Evolutionary conservation across 176 grass and related monocot genomes (phyloP).

Genomic region (Carex myosuroides): DNA sequence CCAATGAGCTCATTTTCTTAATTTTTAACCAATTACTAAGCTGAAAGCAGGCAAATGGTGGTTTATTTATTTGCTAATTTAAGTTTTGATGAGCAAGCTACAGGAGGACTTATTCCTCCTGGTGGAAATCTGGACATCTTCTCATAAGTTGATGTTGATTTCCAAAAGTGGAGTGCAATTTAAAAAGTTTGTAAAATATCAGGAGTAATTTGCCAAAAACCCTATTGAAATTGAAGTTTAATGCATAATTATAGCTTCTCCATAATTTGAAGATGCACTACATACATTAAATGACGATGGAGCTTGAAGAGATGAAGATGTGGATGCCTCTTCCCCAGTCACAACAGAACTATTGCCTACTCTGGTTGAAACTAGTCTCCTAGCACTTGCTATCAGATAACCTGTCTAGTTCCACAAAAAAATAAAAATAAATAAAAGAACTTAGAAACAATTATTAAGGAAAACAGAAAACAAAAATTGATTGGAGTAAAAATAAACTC

Average conservation of each 20-base stretch:
- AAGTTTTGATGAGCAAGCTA: background rate
- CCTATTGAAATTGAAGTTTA: background rate
- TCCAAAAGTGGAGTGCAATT: background rate
- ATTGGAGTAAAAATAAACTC: background rate
- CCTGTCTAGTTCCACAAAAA: conserved; percentile 53
- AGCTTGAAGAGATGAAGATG: conserved; percentile 21
- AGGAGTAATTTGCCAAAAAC: background rate
- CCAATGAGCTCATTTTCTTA: background rate
- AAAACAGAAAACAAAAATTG: background rate
- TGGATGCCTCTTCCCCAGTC: conserved; percentile 63
- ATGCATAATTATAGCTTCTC: background rate
- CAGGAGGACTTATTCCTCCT: background rate
- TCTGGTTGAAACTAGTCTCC: background rate
- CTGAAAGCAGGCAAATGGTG: background rate
- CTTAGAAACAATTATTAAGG: background rate
- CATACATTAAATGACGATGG: conserved; percentile 10
- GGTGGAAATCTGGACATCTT: background rate
- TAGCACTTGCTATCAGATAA: conserved; percentile 38
- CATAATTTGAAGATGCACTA: background rate
- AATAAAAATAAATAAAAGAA: background rate
- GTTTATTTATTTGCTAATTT: background rate
- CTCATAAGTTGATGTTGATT: background rate
- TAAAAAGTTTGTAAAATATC: background rate
- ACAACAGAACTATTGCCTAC: conserved; percentile 15
- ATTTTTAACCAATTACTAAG: background rate